Evolutionary conservation across 2,329 filamentous ascomycete species (phyloP), one percentile per base, ranked within the genome.

Genomic region (Pseudogymnoascus sp.): DNA sequence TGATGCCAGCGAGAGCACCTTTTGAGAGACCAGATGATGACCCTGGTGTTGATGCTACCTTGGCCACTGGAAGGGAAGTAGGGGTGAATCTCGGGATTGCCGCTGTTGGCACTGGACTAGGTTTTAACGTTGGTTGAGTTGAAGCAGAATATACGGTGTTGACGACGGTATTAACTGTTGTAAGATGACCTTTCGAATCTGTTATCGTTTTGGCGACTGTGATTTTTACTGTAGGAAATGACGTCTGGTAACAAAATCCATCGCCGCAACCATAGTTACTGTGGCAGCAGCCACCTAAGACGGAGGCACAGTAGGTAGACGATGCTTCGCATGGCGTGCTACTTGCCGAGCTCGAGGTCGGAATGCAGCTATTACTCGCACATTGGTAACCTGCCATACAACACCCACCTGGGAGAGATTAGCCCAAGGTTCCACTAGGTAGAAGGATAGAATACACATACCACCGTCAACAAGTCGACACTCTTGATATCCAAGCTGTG

Each of bases 211-310:
- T 66, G 0, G 74, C 74, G 36, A 75, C 71, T 0, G 77, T 77
- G 5, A 79, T 68, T 1, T 75, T 78, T n/a, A 75, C 72, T 0
- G 80, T 83, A 1, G 74, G 69, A 1, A 79, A 75, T 0, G 72
- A 72, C 0, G 78, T 81, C 1, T 77, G 73, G 63, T 81, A 84
- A 67, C 83, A 86, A 12, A 68, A 70, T 15, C 68, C 72, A 1
- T 69, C 60, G 2, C 75, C 82, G 66, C 83, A 86, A 27, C 71
- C 78, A 74, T 80, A 76, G 4, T 78, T 78, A 55, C 71, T 76
- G 2, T 71, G 71, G 67, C 83, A 86, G 65, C 83, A 85, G 0
- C 82, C 82, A 62, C 77, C 78, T 3, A 80, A 65, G 1, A 79
- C 80, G 4, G 77, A 67, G 1, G 83, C 77, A 62, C 83, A 85